Evolutionary conservation across 352 stramenopile genomes (phyloP), one percentile per base, ranked within the genome.

Genomic region (Phytopythium vexans): DNA sequence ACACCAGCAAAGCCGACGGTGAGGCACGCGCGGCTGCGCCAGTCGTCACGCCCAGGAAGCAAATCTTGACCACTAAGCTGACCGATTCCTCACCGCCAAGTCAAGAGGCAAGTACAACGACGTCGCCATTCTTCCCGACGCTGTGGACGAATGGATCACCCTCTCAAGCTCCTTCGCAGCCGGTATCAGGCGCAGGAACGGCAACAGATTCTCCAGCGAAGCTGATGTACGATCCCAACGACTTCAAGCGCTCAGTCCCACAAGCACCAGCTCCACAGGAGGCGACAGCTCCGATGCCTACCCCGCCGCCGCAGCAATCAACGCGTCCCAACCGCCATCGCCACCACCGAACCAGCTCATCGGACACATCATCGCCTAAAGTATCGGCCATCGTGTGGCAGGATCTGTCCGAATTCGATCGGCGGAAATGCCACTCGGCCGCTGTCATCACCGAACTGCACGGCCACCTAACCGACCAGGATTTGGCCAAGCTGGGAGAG

Each of bases 381-480:
- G 49, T 31, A 16, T 34, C 50, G 32, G 21, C 50, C 12, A 34
- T 49, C 2, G 9, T 64, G 21, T 54, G 39, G 33, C 53, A 62
- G 4, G 64, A 63, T n/a, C 47, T 68, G 15, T 62, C 51, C 2
- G 50, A 56, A 12, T 68, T 58, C 51, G 62, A 70, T 36, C 38
- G 60, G 33, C 68, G 62, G 27, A 64, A 63, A 34, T 72, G 63
- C 48, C 72, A 83, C 45, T 27, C 68, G 0, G 60, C 53, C 8
- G 49, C 60, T 1, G 54, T 60, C 16, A 67, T 84, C 14, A 70
- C 64, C 5, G 47, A 68, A 3, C 59, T 83, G 8, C 77, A 88
- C 47, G 80, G 80, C 1, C 84, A 82, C 49, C 49, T 91, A 1
- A 60, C 63, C 16, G 76, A 91, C 39, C 72, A 89, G 41, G 68